These are phyloP conservation scores for Colletotrichum navitas DNA, from an alignment of 2,329 filamentous ascomycete genomes.

Conservation along the genomic window DNA sequence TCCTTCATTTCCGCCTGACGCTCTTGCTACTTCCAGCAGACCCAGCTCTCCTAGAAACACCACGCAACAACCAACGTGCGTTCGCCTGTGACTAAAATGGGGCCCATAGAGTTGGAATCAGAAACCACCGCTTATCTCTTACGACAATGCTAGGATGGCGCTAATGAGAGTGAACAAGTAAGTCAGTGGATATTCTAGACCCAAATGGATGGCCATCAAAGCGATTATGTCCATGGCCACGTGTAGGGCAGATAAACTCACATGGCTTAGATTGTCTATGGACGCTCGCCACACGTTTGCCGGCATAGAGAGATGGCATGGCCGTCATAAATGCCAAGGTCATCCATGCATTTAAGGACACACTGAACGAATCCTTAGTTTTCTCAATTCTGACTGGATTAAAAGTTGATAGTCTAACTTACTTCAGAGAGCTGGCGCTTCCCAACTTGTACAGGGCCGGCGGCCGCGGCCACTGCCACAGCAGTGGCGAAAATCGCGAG, in stretches of 20 bases:
- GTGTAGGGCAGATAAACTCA: neutral
- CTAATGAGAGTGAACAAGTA: neutral
- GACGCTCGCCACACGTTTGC: slow-evolving; percentile 16
- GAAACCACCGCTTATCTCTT: neutral
- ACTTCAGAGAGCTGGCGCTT: slow-evolving; percentile 25
- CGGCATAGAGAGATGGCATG: slow-evolving; percentile 5
- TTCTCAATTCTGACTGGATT: neutral
- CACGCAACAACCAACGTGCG: neutral
- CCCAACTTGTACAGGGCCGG: neutral
- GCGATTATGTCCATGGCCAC: neutral
- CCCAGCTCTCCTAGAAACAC: neutral
- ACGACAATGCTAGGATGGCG: rapidly evolving
- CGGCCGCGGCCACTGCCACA: neutral
- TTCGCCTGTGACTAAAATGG: neutral
- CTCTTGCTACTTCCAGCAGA: too few species aligned
- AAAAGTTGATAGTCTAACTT: neutral
- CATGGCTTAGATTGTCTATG: neutral
- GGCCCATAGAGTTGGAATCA: too few species aligned
- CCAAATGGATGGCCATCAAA: neutral
- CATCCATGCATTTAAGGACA: slow-evolving; percentile 13
- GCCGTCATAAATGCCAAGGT: slow-evolving; percentile 24
- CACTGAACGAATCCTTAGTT: neutral
- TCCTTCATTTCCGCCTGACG: neutral
- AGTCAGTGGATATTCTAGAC: neutral
- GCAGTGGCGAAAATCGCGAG: neutral